Evolutionary conservation across 2,329 filamentous ascomycete species (phyloP), one percentile per base, ranked within the genome.

Genomic region (Trichophyton benhamiae): DNA sequence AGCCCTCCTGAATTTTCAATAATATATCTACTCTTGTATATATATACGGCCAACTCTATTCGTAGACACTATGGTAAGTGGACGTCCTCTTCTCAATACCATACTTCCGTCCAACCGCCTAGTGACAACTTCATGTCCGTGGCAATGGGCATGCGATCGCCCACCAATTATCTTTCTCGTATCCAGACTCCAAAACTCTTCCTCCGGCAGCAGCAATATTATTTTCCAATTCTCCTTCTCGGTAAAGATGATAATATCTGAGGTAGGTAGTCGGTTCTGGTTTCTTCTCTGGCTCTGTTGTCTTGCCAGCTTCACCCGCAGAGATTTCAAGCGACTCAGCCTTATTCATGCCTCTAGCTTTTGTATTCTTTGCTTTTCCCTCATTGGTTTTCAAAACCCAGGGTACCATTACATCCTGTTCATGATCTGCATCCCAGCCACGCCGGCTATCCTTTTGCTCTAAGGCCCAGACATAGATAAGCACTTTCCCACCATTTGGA

Each of bases 101-200:
- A 44, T n/a, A 15, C n/a, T 7, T n/a, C 41, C 38, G 15, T 44
- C n/a, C n/a, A 17, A n/a, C n/a, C 11, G 11, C n/a, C 41, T 7
- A 17, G 6, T n/a, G 30, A 25, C n/a, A 55, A 9, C n/a, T 38
- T 61, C 44, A 62, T 48, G 49, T 22, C 44, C 48, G 57, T 22
- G 62, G 55, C 15, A 60, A 48, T 61, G 74, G 70, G 64, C 74
- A 72, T 62, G 79, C 82, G 71, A 96, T 86, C 60, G 86, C 90
- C 92, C 92, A 99, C 94, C 94, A 97, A 76, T 99, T 99, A 72
- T 97, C 94, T 77, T 86, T 91, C 72, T 99, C 94, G 75, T 97
- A 99, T 38, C 94, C 94, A 63, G 84, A 84, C 66, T 89, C 86
- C 25, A 94, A 68, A 13, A 96, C 84, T 57, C 75, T 76, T 6